Percentiles rank a stretch among this genome's conserved stretches.
phyloP scores from a whole-genome alignment of 306 rosid species.

The Luffa aegyptiaca region DNA sequence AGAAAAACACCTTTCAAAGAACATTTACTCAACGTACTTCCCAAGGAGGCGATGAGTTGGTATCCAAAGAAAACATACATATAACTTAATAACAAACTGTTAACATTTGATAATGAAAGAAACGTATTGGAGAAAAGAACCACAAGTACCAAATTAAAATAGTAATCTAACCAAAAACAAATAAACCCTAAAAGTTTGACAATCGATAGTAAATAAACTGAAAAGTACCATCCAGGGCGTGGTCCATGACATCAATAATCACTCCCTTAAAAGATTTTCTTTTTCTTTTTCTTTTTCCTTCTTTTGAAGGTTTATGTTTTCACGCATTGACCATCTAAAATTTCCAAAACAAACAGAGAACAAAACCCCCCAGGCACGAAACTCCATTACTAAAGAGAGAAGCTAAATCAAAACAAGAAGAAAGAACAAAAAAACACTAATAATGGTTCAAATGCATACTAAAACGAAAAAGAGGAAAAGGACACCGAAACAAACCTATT shows the following conservation, averaged over 20 bases:
- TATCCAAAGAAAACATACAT: not conserved
- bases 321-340: not conserved
- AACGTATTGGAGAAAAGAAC: not conserved
- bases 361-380: not conserved
- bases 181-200: not conserved
- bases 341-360: not conserved
- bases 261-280: not conserved
- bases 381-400: not conserved
- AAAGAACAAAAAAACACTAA: not conserved
- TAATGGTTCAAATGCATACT: not conserved
- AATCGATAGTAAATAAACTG: not conserved
- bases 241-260: not conserved
- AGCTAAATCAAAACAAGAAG: not conserved
- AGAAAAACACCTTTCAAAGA: not conserved
- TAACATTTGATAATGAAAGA: not conserved
- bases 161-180: not conserved
- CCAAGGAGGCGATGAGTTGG: not conserved
- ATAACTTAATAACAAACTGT: not conserved
- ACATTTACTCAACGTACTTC: not conserved
- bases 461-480: not conserved
- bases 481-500: conserved; percentile 26
- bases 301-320: not conserved
- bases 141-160: not conserved
- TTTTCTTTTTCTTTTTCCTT: not conserved
- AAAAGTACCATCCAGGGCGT: not conserved